Evolutionary conservation across 2,329 filamentous ascomycete species (phyloP), one percentile per base, ranked within the genome.

Genomic region (Colletotrichum melonis): DNA sequence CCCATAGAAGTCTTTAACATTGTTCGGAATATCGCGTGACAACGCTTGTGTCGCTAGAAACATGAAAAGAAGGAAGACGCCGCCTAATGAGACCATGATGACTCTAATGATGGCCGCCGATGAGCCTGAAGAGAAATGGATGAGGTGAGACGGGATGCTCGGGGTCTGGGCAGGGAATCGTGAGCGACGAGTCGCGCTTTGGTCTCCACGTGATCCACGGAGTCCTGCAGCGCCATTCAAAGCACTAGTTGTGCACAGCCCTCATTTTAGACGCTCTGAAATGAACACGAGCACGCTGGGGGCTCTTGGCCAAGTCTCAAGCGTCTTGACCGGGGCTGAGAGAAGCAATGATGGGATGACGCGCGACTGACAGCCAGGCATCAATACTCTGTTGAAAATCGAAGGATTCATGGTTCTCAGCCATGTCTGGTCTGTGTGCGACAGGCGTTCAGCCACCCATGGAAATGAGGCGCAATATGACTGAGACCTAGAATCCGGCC

Each of bases 1-100:
- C 68, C 86, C 79, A 77, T 85, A 85, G 69, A 87, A 83, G 65
- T 69, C 76, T 59, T 80, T 77, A 24, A 87, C 78, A 71, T 86
- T 87, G 57, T 77, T 74, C 14, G 86, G 85, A 4, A 87, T 73
- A 24, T 83, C 79, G 60, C 80, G 81, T n/a, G 78, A 76, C 7
- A 32, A 4, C 14, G 42, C 28, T 8, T 32, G 2, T 5, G 60
- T 32, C 8, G 28, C 28, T n/a, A 57, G 2, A 0, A 42, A 24
- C 3, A 28, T 16, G 30, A 69, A 12, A 16, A 42, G 5, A 2
- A 26, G 26, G 26, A 60, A 28, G 16, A 70, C 16, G 7, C 4
- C 22, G 22, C 30, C 7, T 16, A 52, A 24, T 19, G 54, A 28
- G 12, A 52, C 30, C 70, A 73, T 73, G 19, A 22, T 32, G 46